Evolutionary conservation across 306 rosid genomes (phyloP).

Genomic region (Dryas drummondii): DNA sequence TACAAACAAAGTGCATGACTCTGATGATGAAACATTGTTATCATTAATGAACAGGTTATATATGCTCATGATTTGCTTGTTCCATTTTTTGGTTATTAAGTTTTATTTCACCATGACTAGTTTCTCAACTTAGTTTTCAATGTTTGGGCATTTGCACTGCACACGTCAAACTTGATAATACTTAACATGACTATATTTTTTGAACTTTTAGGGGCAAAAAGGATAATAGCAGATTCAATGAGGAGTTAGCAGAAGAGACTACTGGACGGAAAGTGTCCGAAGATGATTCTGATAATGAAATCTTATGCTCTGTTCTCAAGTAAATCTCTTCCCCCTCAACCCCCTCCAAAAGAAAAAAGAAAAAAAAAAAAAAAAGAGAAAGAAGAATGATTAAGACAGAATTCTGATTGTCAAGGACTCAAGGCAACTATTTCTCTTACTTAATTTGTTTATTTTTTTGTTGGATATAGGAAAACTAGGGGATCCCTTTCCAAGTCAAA

Average conservation of each 20-base stretch:
- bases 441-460: constrained; percentile 20
- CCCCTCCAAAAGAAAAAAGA: neutral
- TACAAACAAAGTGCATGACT: constrained; percentile 36
- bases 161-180: neutral
- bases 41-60: constrained; percentile 62
- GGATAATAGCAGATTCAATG: constrained; percentile 18
- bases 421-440: neutral
- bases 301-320: constrained; percentile 54
- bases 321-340: constrained; percentile 31
- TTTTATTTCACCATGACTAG: neutral
- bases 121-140: neutral
- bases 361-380: too few species aligned
- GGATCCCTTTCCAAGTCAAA: constrained; percentile 34
- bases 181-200: neutral
- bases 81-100: neutral
- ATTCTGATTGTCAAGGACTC: neutral
- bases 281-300: constrained; percentile 52
- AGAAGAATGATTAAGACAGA: constrained; percentile 10
- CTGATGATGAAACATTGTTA: constrained; percentile 70
- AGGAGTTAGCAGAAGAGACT: constrained; percentile 31
- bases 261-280: constrained; percentile 22
- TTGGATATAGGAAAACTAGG: constrained; percentile 44
- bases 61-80: neutral
- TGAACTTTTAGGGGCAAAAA: constrained; percentile 42
- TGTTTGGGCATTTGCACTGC: neutral